Conservation (phyloP, 116 monocot genomes). For the Dioscorea cayenensis region DNA sequence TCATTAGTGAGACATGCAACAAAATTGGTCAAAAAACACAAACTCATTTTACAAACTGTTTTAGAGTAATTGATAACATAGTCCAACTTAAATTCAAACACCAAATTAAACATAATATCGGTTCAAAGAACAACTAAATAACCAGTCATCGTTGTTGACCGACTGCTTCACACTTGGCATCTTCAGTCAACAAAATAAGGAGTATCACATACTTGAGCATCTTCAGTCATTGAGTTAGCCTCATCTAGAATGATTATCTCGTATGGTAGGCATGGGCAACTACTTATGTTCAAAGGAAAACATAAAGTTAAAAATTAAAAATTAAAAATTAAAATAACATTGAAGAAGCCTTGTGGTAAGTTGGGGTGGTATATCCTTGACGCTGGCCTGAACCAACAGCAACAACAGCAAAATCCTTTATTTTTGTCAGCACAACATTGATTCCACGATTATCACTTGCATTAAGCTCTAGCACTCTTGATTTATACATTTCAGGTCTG, state of each 20-base stretch:
- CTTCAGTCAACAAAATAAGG: not conserved
- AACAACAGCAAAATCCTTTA: conserved; percentile 96
- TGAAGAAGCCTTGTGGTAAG: not conserved
- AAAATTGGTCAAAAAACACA: too few species aligned
- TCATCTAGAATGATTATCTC: conserved; percentile 98
- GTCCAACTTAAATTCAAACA: too few species aligned
- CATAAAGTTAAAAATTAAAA: not conserved
- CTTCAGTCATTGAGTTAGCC: conserved; percentile 99
- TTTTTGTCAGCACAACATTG: conserved; percentile 95
- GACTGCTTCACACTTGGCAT: too few species aligned
- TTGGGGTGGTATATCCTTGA: conserved; percentile 37
- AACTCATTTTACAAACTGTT: too few species aligned
- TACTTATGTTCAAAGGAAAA: conserved; percentile 19
- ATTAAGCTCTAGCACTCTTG: conserved; percentile 92
- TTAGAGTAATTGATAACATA: too few species aligned
- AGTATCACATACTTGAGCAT: conserved; percentile 74
- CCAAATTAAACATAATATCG: too few species aligned
- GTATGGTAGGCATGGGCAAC: conserved; percentile 85
- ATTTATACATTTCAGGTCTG: conserved; percentile 86
- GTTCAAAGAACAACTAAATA: too few species aligned
- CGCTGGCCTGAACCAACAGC: conserved; percentile 57
- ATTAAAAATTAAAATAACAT: not conserved
- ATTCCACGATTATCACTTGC: conserved; percentile 99
- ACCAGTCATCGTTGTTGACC: too few species aligned
- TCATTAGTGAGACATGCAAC: too few species aligned